Base-by-base conservation (phyloP, 2,329 filamentous ascomycete species). In the Teratosphaeriaceae sp. region DNA sequence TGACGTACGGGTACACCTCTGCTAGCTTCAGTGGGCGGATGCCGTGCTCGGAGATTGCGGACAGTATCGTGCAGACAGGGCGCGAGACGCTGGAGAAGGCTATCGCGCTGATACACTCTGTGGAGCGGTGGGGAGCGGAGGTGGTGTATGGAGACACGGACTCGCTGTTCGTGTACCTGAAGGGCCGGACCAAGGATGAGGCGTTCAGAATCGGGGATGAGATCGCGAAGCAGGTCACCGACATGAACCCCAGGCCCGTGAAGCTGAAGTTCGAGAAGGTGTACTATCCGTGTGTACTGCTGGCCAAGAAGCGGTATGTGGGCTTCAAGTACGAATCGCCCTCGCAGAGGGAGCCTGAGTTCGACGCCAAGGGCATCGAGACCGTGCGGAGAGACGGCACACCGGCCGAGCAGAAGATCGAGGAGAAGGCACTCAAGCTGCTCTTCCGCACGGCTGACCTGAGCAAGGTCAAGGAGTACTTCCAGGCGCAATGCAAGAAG, bases 231-330 rank as follows among this genome's bases (percentile, higher is more conserved):
- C 82, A 83, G 12, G 80, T 98, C 44, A 97, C 92, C 0, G 78
- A 87, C 42, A 84, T 85, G 70, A 98, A 96, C 58, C 94, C 92
- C 2, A 79, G 83, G 1, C 92, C 92, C 0, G 73, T 98, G 53
- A 97, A 95, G 65, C 82, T 98, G 50, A 97, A 97, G 62, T 96
- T 98, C 54, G 92, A 98, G 62, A 98, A 98, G 56, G 90, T 98
- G 1, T 98, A 98, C 64, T 85, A 94, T 50, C 92, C 94, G 0
- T 97, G 90, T 60, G 81, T 97, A 0, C 74, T 98, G 3, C 75
- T 98, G 0, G 88, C 94, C 15, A 98, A 98, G 70, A 98, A 98
- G 62, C 84, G 92, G 43, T 98, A 98, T 56, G 94, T 97, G 3
- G 94, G 94, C 5, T 96, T 95, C 73, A 96, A 95, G 62, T 98